These are phyloP conservation scores for Zymoseptoria tritici DNA, from an alignment of 2,329 filamentous ascomycete genomes.

Conservation along the genomic window DNA sequence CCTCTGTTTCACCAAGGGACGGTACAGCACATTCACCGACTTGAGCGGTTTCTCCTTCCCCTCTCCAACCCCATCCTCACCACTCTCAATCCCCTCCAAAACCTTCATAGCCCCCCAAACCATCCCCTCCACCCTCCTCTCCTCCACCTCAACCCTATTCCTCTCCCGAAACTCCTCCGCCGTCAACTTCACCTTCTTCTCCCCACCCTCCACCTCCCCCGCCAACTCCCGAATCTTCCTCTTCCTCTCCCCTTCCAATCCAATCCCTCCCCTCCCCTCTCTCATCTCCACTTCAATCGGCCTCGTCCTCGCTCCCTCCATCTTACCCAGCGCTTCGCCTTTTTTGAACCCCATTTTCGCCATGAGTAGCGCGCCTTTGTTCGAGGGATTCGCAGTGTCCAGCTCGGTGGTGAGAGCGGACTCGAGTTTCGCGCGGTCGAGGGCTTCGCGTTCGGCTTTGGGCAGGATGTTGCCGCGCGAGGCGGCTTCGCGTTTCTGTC, in stretches of 20 bases:
- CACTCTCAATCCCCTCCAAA: conserved; percentile 49
- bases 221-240: conserved; percentile 55
- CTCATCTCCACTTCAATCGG: conserved; percentile 72
- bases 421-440: conserved; percentile 65
- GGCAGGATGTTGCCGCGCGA: conserved; percentile 59
- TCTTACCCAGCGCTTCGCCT: conserved; percentile 65
- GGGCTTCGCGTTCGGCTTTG: conserved; percentile 72
- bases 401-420: conserved; percentile 67
- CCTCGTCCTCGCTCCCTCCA: conserved; percentile 50
- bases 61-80: conserved; percentile 11
- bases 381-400: conserved; percentile 44
- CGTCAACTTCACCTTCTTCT: conserved; percentile 57
- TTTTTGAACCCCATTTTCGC: conserved; percentile 83
- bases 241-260: conserved; percentile 76
- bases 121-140: conserved; percentile 59
- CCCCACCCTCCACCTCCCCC: conserved; percentile 39
- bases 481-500: conserved; percentile 52
- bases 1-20: conserved; percentile 62
- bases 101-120: conserved; percentile 74
- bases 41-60: conserved; percentile 31
- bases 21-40: conserved; percentile 68
- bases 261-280: conserved; percentile 74
- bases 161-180: conserved; percentile 68
- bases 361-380: conserved; percentile 95
- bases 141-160: conserved; percentile 62